Percentiles rank a stretch among this genome's conserved stretches.
phyloP scores from a whole-genome alignment of 2,329 filamentous ascomycete genomes.

The Trichophyton rubrum region DNA sequence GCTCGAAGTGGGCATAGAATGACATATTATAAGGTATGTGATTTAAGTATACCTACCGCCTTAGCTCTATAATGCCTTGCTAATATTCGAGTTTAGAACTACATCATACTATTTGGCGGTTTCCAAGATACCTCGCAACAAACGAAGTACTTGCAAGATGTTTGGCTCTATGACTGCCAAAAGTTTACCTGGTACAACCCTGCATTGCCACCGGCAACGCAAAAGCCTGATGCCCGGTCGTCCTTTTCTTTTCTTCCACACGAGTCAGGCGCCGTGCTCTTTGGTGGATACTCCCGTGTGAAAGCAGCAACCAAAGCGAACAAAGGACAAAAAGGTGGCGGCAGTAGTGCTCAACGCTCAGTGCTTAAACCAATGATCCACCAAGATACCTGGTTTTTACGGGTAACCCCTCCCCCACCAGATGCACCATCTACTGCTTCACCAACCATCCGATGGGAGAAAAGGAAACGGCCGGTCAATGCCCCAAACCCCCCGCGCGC shows the following conservation, averaged over 20 bases:
- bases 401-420: conserved; percentile 58
- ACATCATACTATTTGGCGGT: conserved; percentile 87
- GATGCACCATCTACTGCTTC: conserved; percentile 54
- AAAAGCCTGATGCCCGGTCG: conserved; percentile 80
- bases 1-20: conserved; percentile 87
- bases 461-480: conserved; percentile 83
- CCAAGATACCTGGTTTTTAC: conserved; percentile 87
- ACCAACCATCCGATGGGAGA: conserved; percentile 78
- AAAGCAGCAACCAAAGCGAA: conserved; percentile 51
- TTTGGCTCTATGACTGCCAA: conserved; percentile 91
- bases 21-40: conserved; percentile 68
- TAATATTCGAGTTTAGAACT: conserved; percentile 43
- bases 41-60: too few relatives aligned
- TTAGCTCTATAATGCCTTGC: too few relatives aligned
- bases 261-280: conserved; percentile 78
- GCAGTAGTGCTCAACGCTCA: conserved; percentile 50
- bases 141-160: conserved; percentile 82
- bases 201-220: conserved; percentile 58
- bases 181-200: conserved; percentile 77
- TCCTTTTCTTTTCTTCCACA: conserved; percentile 88
- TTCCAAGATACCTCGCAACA: conserved; percentile 95
- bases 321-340: conserved; percentile 53
- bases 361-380: conserved; percentile 78
- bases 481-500: conserved; percentile 70
- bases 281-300: conserved; percentile 85